Conservation (phyloP, 148 eudicot species). For the Rhododendron simsii region DNA sequence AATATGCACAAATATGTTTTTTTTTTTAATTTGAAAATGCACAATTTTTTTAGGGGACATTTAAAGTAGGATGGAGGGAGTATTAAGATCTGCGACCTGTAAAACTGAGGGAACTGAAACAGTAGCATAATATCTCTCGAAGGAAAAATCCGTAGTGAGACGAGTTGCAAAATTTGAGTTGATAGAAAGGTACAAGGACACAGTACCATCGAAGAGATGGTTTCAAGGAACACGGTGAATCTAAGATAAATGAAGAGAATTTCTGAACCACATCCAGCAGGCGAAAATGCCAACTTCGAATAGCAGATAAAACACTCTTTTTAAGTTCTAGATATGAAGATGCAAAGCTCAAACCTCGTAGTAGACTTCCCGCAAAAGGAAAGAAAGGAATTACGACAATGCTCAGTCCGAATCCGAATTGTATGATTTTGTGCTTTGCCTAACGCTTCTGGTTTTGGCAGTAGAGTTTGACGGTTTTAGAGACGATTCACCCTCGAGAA, state of each 20-base stretch:
- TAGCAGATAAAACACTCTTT: not conserved
- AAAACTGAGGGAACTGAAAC: not conserved
- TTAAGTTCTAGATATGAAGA: not conserved
- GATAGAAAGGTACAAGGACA: not conserved
- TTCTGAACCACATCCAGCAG: not conserved
- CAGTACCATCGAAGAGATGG: not conserved
- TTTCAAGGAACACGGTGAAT: not conserved
- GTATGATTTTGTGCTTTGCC: conserved; percentile 61
- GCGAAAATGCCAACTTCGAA: not conserved
- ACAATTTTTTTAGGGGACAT: too few relatives aligned
- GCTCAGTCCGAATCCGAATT: conserved; percentile 75
- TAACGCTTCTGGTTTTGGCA: conserved; percentile 57
- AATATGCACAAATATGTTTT: too few relatives aligned
- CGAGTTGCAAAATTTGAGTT: not conserved
- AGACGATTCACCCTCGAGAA: conserved; percentile 84
- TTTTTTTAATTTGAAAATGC: too few relatives aligned
- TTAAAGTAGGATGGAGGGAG: too few relatives aligned
- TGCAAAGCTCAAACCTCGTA: not conserved
- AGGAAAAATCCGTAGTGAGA: not conserved
- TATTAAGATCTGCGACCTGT: not conserved
- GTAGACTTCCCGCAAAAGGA: not conserved
- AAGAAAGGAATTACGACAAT: not conserved
- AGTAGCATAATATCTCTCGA: not conserved
- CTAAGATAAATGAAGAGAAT: not conserved
- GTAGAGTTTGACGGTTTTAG: conserved; percentile 39